A percentile compares a stretch with the other conserved stretches of the same genome.
phyloP scores from a whole-genome alignment of 768 basidiomycete genomes.

The Mycena rosella region DNA sequence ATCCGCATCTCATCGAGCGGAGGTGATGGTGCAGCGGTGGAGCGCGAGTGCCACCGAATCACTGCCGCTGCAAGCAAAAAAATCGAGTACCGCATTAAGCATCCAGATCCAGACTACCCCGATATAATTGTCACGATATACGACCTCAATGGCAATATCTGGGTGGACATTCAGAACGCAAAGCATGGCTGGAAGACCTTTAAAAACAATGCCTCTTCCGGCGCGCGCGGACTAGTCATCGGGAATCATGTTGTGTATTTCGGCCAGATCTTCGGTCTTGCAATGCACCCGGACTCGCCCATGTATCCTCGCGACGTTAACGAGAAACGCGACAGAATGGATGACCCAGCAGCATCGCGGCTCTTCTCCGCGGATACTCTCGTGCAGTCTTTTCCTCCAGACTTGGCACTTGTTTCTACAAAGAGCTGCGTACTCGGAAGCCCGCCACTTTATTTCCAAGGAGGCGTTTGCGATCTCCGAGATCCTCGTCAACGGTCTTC shows the following conservation, averaged over 20 bases:
- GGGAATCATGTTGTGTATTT: background rate
- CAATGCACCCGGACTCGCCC: background rate
- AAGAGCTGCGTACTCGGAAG: background rate
- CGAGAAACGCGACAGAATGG: conserved; percentile 39
- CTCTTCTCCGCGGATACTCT: conserved; percentile 44
- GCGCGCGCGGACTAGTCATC: background rate
- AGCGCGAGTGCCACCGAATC: conserved; percentile 9
- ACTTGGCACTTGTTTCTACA: background rate
- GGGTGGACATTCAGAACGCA: conserved; percentile 2
- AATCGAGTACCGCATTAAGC: background rate
- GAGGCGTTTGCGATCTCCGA: background rate
- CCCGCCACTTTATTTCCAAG: background rate
- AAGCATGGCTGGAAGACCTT: conserved; percentile 8
- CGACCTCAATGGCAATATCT: conserved; percentile 16
- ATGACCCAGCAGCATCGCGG: conserved; percentile 47
- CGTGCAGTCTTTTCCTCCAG: conserved; percentile 27
- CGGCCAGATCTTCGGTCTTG: background rate
- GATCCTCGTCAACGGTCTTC: background rate
- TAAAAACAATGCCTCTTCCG: background rate
- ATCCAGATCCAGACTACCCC: conserved; percentile 1
- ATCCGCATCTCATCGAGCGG: conserved; percentile 12
- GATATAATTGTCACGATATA: background rate
- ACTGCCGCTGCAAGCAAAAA: conserved; percentile 1
- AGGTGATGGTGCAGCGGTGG: conserved; percentile 10
- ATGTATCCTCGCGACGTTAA: conserved; percentile 4